Base-by-base conservation (phyloP, 768 basidiomycete species). In the Termitomyces sp. region DNA sequence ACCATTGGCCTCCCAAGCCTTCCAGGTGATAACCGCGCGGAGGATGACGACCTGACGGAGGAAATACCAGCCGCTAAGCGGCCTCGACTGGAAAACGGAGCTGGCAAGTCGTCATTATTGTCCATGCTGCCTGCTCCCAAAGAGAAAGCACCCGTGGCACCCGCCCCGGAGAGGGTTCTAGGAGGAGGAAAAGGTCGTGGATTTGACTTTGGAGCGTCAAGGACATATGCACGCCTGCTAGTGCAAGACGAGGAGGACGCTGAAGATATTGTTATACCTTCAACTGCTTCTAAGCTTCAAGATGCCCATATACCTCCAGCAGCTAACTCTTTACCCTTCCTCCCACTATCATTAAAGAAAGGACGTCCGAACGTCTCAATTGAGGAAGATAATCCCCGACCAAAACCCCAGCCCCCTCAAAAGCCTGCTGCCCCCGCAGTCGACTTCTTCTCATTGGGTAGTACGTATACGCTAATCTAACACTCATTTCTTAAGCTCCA, bases 61-160 rank as follows among this genome's bases (percentile, higher is more conserved):
- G 73, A 76, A 68, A 63, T 74, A 62, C 87, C 84, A 39, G 75
- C 80, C 2, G 74, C 83, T 39, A 91, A 90, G 71, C 86, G 79
- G 58, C 73, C 77, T 18, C 77, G 81, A 26, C 61, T 82, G 39
- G 76, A 78, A 34, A 59, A 78, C 22, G 82, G 85, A 8, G 82
- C 82, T 27, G 88, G 88, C 10, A 67, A 68, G 13, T 92, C 90
- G 0, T 80, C 83, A 2, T 67, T 92, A 48, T 64, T 92, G 32
- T 79, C 80, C 9, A 90, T 91, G 85, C 76, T 92, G 12, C 90
- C 90, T 34, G 80, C 84, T 0, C 90, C 90, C 5, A 90, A 86
- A 70, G 80, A 81, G 67, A 73, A 76, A 55, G 65, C 71, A 24
- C 76, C 81, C 10, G 67, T 76, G n/a, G 65, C 68, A 26, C 67